Evolutionary conservation across 768 basidiomycete species (phyloP).

Genomic region (Suillus plorans): DNA sequence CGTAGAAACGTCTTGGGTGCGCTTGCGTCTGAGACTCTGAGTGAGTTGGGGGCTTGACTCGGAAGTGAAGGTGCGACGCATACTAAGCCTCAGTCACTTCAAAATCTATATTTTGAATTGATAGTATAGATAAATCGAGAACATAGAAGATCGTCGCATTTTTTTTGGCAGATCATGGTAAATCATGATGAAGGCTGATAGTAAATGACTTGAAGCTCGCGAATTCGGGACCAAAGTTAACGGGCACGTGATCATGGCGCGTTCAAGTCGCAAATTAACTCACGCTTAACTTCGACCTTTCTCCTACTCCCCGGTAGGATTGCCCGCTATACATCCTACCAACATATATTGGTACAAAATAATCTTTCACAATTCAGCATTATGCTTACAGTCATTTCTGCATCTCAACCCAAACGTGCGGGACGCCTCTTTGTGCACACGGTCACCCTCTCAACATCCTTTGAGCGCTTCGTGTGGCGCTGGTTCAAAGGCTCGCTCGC

Average conservation of each 20-base stretch:
- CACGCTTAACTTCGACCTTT: background rate
- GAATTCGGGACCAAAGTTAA: background rate
- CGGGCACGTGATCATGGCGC: background rate
- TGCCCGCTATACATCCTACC: background rate
- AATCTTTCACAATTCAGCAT: background rate
- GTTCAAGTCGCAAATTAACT: background rate
- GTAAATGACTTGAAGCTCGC: too few relatives aligned
- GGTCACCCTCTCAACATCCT: background rate
- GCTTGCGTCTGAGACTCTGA: too few relatives aligned
- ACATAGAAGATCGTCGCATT: too few relatives aligned
- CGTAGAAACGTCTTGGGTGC: too few relatives aligned
- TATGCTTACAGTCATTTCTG: background rate
- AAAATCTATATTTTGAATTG: too few relatives aligned
- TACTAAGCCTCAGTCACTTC: too few relatives aligned
- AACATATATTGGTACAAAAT: background rate
- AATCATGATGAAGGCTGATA: too few relatives aligned
- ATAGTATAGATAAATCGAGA: too few relatives aligned
- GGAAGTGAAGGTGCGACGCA: too few relatives aligned
- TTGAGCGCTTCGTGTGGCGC: background rate
- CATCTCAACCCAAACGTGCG: background rate
- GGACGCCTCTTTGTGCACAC: background rate
- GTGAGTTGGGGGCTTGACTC: too few relatives aligned
- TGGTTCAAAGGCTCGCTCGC: background rate
- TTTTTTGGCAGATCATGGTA: too few relatives aligned
- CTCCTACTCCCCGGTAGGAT: background rate